phyloP scores from a whole-genome alignment of 1,284 basidiomycete genomes.

The Athelia sp. region DNA sequence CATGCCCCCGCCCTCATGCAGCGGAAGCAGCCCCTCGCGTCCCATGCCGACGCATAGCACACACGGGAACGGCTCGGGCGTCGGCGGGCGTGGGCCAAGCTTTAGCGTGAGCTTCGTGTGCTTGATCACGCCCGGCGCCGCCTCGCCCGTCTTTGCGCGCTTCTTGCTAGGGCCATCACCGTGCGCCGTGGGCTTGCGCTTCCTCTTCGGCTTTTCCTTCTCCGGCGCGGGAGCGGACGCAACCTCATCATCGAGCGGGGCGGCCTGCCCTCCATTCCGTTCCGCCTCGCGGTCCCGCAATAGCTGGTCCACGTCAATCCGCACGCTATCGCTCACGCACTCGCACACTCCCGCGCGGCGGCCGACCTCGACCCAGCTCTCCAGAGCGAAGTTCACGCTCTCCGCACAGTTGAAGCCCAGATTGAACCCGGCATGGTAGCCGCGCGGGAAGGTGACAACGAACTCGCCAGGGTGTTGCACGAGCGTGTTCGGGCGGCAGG shows the following conservation, averaged over 20 bases:
- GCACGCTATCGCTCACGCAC: constrained; percentile 85
- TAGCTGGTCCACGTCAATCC: constrained; percentile 85
- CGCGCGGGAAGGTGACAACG: constrained; percentile 91
- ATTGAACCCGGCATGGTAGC: constrained; percentile 97
- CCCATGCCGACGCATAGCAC: constrained; percentile 73
- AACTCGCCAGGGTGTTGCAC: constrained; percentile 93
- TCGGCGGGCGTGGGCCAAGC: constrained; percentile 53
- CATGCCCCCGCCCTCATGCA: constrained; percentile 70
- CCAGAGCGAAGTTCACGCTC: constrained; percentile 95
- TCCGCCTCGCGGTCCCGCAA: constrained; percentile 59
- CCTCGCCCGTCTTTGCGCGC: constrained; percentile 20
- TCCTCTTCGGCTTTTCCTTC: constrained; percentile 14
- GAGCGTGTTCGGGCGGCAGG: constrained; percentile 82
- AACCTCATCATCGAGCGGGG: too few relatives aligned
- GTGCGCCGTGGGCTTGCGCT: constrained; percentile 33
- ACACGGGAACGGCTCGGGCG: constrained; percentile 63
- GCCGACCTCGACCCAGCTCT: constrained; percentile 92
- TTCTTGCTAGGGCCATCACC: constrained; percentile 26
- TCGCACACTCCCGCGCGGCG: constrained; percentile 77
- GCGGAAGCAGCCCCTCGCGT: constrained; percentile 54
- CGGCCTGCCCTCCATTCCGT: constrained; percentile 15
- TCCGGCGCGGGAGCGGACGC: not conserved
- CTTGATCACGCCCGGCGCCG: constrained; percentile 25
- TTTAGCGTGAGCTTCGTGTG: constrained; percentile 60
- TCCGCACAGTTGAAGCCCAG: constrained; percentile 97